Conservation (phyloP, 345 rosid species). For the Populus simonii region DNA sequence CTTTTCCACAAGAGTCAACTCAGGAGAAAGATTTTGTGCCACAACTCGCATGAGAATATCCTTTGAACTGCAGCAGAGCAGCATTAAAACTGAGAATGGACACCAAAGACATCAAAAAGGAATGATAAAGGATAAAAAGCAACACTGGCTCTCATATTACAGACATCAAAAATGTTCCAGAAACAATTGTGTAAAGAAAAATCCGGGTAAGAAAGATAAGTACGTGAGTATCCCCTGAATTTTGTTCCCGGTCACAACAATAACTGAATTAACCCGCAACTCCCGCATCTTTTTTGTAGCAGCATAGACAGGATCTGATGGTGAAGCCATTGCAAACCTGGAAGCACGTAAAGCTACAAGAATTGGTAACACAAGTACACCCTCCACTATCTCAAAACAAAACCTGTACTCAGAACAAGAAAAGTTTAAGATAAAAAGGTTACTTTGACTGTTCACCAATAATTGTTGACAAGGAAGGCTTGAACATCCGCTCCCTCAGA, state of each 20-base stretch:
- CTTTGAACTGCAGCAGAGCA: conserved; percentile 60
- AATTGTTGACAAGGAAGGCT: conserved; percentile 86
- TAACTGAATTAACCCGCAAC: conserved; percentile 66
- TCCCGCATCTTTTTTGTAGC: conserved; percentile 93
- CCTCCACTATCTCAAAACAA: neutral
- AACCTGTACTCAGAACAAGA: neutral
- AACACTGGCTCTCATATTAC: neutral
- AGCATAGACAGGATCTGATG: conserved; percentile 82
- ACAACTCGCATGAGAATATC: conserved; percentile 98
- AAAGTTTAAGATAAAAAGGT: neutral
- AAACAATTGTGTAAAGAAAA: conserved; percentile 2
- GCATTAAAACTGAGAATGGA: neutral
- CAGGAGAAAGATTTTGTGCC: conserved; percentile 92
- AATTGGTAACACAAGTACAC: conserved; percentile 15
- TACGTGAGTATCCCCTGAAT: conserved; percentile 90
- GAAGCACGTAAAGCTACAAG: conserved; percentile 12
- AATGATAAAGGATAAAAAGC: neutral
- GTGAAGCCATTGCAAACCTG: conserved; percentile 73
- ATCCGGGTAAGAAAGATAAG: conserved; percentile 20
- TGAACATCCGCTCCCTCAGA: conserved; percentile 91
- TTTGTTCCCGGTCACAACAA: conserved; percentile 62
- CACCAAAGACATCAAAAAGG: neutral
- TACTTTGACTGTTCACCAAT: conserved; percentile 72
- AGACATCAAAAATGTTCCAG: conserved; percentile 1
- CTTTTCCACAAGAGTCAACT: conserved; percentile 82